Base-by-base conservation (phyloP, 2,329 filamentous ascomycete genomes). In the Arthrobotrys megalospora region DNA sequence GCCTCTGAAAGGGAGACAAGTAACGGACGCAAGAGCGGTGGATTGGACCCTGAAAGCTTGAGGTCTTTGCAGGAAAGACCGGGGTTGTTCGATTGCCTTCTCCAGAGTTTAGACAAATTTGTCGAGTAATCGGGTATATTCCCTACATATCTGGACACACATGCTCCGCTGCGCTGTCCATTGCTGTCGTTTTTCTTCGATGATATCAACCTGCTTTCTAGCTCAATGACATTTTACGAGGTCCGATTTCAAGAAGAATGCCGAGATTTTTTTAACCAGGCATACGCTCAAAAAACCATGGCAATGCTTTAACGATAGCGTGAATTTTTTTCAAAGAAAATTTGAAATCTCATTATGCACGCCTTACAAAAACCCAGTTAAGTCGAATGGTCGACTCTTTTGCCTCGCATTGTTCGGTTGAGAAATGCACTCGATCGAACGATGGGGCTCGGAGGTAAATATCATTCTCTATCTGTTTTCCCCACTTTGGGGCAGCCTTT, bases 201-300 rank as follows among this genome's bases (percentile, higher is more conserved):
- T 72, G 68, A 72, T 72, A 72, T 72, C 68, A 72, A 41, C 68
- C 47, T 72, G 68, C 68, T 64, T 64, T 16, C 48, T 48, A 36
- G 19, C n/a, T 3, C 21, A 7, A n/a, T 24, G 8, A 7, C 3
- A 19, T 48, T 36, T 14, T 28, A 48, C 41, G 21, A 48, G 12
- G 1, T 32, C 41, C 21, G 45, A 48, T 53, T 16, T 58, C n/a
- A 71, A 71, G 16, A 62, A 71, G 32, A 62, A 70, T 70, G 66
- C 43, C 52, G 45, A 34, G 45, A 12, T 36, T 58, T 38, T 58
- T 6, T 16, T 36, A 19, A 19, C 63, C 28, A 24, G 41, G 32
- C 53, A 55, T 11, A 55, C 45, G 32, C 45, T 14, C 66, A 60
- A 19, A 38, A 60, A 19, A 38, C 36, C 32, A 47, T 19, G 16